Evolutionary conservation across 2,329 filamentous ascomycete genomes (phyloP).

Genomic region (Fusarium nodosum): DNA sequence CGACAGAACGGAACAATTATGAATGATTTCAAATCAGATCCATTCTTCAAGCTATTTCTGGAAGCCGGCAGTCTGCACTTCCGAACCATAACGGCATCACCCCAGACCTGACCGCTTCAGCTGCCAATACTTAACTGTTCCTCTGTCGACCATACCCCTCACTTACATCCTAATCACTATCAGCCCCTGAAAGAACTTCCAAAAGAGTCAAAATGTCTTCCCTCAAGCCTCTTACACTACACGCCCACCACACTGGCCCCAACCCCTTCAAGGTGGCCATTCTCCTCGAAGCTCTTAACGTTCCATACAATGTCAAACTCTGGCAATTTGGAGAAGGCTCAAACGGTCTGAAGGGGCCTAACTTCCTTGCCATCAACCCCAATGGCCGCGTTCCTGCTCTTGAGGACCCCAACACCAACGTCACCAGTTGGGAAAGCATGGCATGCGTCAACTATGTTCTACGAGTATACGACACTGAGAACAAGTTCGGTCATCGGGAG

Average conservation of each 20-base stretch:
- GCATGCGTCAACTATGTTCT: slow-evolving; percentile 45
- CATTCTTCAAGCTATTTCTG: background rate
- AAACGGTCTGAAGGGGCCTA: slow-evolving; percentile 46
- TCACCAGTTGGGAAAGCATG: slow-evolving; percentile 49
- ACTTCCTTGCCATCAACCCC: slow-evolving; percentile 50
- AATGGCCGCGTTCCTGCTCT: slow-evolving; percentile 53
- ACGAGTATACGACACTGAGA: slow-evolving; percentile 37
- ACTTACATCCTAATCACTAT: background rate
- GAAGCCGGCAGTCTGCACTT: background rate
- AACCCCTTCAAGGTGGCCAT: slow-evolving; percentile 49
- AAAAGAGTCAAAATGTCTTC: slow-evolving; percentile 10
- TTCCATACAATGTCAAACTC: slow-evolving; percentile 49
- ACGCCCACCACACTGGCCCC: slow-evolving; percentile 29
- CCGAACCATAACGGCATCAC: background rate
- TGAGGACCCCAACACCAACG: slow-evolving; percentile 51
- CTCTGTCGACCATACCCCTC: background rate
- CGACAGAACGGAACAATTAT: background rate
- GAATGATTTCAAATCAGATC: slow-evolving; percentile 9
- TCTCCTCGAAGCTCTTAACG: slow-evolving; percentile 50
- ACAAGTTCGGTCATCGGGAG: slow-evolving; percentile 17
- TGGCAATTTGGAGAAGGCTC: slow-evolving; percentile 19
- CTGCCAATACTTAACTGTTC: background rate
- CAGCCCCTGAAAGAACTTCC: fast-evolving
- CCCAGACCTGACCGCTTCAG: background rate
- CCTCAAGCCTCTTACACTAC: slow-evolving; percentile 16